Conservation (phyloP, 1,139 yeast genomes). For the Arxiozyma telluris region DNA sequence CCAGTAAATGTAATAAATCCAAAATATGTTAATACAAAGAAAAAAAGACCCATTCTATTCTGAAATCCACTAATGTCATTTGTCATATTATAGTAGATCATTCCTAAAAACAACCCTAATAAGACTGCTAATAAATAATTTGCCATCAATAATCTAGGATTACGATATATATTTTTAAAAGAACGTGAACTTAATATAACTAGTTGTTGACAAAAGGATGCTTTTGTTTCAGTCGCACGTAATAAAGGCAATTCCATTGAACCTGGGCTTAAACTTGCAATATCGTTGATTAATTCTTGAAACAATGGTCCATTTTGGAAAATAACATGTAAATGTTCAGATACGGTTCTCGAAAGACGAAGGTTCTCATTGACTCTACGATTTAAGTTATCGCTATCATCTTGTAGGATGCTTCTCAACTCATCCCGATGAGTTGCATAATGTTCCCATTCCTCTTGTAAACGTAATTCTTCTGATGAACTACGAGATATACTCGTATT, state of each 20-base stretch:
- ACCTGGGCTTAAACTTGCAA: slow-evolving; percentile 31
- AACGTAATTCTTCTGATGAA: slow-evolving; percentile 30
- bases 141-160: slow-evolving; percentile 74
- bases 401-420: slow-evolving; percentile 33
- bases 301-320: slow-evolving; percentile 45
- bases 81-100: slow-evolving; percentile 67
- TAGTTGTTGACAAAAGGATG: slow-evolving; percentile 56
- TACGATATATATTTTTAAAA: slow-evolving; percentile 83
- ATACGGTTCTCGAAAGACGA: slow-evolving; percentile 9
- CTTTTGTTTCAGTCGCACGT: slow-evolving; percentile 34
- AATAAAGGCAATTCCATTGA: slow-evolving; percentile 20
- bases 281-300: slow-evolving; percentile 42
- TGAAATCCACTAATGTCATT: slow-evolving; percentile 95
- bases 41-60: slow-evolving; percentile 85
- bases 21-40: slow-evolving; percentile 79
- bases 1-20: slow-evolving; percentile 93
- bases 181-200: slow-evolving; percentile 71
- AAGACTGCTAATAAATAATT: slow-evolving; percentile 71
- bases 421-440: slow-evolving; percentile 81
- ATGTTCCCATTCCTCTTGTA: slow-evolving; percentile 84
- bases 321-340: slow-evolving; percentile 31
- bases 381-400: slow-evolving; percentile 13
- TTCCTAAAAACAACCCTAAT: slow-evolving; percentile 79
- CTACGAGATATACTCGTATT: slow-evolving; percentile 1
- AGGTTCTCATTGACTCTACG: not conserved